These are phyloP conservation scores for Pseudonectria buxi DNA, from an alignment of 2,329 filamentous ascomycete genomes.

Conservation along the genomic window DNA sequence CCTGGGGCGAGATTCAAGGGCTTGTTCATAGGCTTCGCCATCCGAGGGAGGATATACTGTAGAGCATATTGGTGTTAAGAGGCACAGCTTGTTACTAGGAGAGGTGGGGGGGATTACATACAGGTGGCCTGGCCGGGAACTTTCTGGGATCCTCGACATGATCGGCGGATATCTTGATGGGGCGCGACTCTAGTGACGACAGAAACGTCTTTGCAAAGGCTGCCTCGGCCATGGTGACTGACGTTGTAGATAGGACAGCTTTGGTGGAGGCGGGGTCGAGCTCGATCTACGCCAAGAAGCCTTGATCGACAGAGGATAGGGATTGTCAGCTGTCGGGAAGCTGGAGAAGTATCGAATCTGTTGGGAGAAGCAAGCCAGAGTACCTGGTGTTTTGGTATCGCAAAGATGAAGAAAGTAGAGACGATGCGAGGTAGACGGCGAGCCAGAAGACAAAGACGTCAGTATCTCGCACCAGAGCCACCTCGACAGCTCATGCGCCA, in stretches of 20 bases:
- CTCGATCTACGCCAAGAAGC: background rate
- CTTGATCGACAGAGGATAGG: background rate
- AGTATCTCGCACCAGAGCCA: background rate
- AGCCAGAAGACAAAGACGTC: too few species aligned
- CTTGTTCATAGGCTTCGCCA: slow-evolving; percentile 50
- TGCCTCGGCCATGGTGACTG: slow-evolving; percentile 65
- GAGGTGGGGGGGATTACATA: slow-evolving; percentile 34
- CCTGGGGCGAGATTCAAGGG: slow-evolving; percentile 42
- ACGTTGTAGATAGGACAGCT: slow-evolving; percentile 2
- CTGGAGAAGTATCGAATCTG: too few species aligned
- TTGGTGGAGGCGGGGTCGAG: slow-evolving; percentile 18
- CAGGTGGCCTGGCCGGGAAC: slow-evolving; percentile 70
- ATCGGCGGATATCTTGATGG: slow-evolving; percentile 76
- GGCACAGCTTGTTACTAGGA: slow-evolving; percentile 4
- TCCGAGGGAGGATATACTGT: slow-evolving; percentile 67
- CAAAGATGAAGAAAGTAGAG: too few species aligned
- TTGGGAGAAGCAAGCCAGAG: too few species aligned
- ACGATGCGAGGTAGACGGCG: too few species aligned
- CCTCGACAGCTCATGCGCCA: slow-evolving; percentile 8
- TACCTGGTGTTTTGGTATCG: too few species aligned
- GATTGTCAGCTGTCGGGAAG: too few species aligned
- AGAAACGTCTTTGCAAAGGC: slow-evolving; percentile 82
- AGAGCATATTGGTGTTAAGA: background rate
- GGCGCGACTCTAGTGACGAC: slow-evolving; percentile 67
- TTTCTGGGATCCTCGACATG: slow-evolving; percentile 81